Evolutionary conservation across 305 asterid species (phyloP), one percentile per base, ranked within the genome.

Genomic region (Rubia peregrina): DNA sequence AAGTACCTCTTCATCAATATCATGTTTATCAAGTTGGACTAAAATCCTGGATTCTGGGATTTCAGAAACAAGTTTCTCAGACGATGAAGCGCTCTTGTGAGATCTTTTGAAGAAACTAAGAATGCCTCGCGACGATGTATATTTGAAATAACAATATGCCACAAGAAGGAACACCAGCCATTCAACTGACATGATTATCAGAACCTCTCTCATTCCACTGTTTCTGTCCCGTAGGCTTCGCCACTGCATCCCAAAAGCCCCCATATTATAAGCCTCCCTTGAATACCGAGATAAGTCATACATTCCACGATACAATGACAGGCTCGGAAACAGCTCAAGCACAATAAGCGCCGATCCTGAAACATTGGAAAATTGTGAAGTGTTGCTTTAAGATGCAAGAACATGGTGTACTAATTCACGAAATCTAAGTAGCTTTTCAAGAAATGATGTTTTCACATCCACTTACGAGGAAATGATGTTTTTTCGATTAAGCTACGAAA

Each of bases 1-100:
- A 63, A 40, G 33, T 74, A 82, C 85, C 81, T 82, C 85, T 65
- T 64, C 71, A 12, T 79, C 75, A 33, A 82, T 56, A 22, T 82
- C 85, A 22, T 70, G 73, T 64, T 71, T 79, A 70, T 76, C 83
- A 57, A 74, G 22, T 72, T 75, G 77, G 56, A 79, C 65, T 30
- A 67, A 64, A 43, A 78, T 61, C 43, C 69, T 65, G 17, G 70
- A 63, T 36, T 79, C 76, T 11, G 21, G 59, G 40, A 30, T 62
- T 56, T 41, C 74, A 3, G 57, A n/a, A 66, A 41, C 42, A 61
- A 61, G 67, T 24, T 73, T 70, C 24, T 76, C 62, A 36, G 65
- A 59, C 2, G 74, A 71, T 49, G 64, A 63, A 48, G 75, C 59
- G 36, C 53, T 46, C 67, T 53, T 68, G 51, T 33, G 73, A 71